Evolutionary conservation across 805 yeast genomes (phyloP).

Genomic region (Kodamaea fukazawae): DNA sequence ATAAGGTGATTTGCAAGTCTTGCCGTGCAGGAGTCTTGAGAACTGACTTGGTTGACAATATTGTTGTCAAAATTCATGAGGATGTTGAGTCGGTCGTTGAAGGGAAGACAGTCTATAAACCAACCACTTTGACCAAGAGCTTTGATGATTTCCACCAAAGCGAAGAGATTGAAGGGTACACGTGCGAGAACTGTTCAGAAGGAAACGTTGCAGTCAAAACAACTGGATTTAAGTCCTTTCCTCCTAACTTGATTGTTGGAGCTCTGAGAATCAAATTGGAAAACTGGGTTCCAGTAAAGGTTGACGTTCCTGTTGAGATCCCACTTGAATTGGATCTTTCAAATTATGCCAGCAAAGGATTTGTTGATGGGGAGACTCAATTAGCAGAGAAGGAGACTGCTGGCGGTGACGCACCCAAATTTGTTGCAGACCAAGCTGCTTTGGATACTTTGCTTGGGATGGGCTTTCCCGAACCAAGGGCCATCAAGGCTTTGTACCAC

Average conservation of each 20-base stretch:
- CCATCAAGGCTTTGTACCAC: constrained; percentile 62
- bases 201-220: constrained; percentile 35
- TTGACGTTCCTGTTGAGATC: constrained; percentile 65
- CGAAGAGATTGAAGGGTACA: constrained; percentile 59
- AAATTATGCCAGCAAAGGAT: constrained; percentile 39
- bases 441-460: constrained; percentile 59
- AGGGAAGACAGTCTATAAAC: constrained; percentile 46
- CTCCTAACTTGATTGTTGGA: constrained; percentile 66
- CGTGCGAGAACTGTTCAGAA: constrained; percentile 55
- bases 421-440: constrained; percentile 55
- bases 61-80: constrained; percentile 59
- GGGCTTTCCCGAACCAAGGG: constrained; percentile 82
- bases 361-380: constrained; percentile 29
- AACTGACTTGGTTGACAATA: constrained; percentile 54
- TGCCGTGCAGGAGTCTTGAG: constrained; percentile 64
- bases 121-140: constrained; percentile 41
- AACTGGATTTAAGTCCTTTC: constrained; percentile 58
- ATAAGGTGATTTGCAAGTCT: constrained; percentile 53
- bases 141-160: constrained; percentile 43
- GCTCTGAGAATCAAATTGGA: constrained; percentile 79
- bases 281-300: constrained; percentile 87
- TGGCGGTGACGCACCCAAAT: constrained; percentile 19
- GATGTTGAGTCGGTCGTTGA: constrained; percentile 40
- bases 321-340: constrained; percentile 48
- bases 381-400: constrained; percentile 13